Conservation (phyloP, 371 early-diverging fungal genomes). For the Coemansia sp. region DNA sequence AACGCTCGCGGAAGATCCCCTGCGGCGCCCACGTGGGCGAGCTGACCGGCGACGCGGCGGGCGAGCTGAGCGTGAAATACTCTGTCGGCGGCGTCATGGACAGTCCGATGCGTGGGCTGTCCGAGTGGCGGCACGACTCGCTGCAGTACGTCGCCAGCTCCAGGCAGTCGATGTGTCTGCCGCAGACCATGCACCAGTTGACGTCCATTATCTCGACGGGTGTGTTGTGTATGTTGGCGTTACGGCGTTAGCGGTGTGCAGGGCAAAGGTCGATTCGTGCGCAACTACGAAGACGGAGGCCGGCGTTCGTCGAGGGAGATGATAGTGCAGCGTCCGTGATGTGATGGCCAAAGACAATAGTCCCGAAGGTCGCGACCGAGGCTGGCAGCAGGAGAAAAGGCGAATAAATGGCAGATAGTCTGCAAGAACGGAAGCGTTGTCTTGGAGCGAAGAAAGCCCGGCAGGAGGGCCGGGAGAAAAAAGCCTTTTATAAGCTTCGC, state of each 20-base stretch:
- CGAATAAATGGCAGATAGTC: background rate
- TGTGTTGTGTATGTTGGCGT: background rate
- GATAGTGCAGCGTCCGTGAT: background rate
- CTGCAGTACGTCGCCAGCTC: slow-evolving; percentile 52
- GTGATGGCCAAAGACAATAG: background rate
- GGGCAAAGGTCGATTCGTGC: too few species aligned
- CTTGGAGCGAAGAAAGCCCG: too few species aligned
- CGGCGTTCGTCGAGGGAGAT: background rate
- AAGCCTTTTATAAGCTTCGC: background rate
- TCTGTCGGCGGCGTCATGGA: slow-evolving; percentile 22
- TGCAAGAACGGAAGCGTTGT: too few species aligned
- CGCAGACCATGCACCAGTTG: slow-evolving; percentile 54
- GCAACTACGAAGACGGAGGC: background rate
- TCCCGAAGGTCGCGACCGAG: background rate
- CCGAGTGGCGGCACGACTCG: slow-evolving; percentile 39
- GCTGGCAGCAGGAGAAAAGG: too few species aligned
- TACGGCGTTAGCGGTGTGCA: background rate
- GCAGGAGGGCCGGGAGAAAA: background rate
- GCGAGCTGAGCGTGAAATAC: slow-evolving; percentile 28
- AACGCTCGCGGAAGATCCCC: slow-evolving; percentile 24
- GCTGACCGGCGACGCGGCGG: slow-evolving; percentile 19
- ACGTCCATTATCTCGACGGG: slow-evolving; percentile 48
- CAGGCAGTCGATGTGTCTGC: slow-evolving; percentile 47
- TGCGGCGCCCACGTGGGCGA: slow-evolving; percentile 28
- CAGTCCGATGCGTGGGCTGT: slow-evolving; percentile 9